A percentile compares a stretch with the other conserved stretches of the same genome.
These are phyloP conservation scores for Talaromyces rugulosus DNA, from an alignment of 2,329 filamentous ascomycete genomes.

Conservation along the genomic window DNA sequence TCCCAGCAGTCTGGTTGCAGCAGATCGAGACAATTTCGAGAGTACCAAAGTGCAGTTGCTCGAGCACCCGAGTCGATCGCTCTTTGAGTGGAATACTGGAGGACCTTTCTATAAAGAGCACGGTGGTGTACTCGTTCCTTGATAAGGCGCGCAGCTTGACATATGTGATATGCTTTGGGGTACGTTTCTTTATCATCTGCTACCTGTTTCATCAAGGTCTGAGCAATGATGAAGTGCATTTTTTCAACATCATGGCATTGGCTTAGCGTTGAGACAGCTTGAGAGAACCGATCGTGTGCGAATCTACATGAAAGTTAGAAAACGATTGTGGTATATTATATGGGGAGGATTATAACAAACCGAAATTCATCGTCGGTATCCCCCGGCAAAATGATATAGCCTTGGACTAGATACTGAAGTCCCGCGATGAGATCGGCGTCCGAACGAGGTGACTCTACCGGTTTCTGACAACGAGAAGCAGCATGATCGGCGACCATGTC, in stretches of 20 bases:
- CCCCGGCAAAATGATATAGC: constrained; percentile 75
- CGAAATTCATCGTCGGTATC: constrained; percentile 81
- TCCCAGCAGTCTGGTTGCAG: constrained; percentile 77
- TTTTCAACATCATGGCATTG: constrained; percentile 63
- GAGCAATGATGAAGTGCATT: constrained; percentile 89
- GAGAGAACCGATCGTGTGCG: constrained; percentile 80
- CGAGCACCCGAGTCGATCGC: constrained; percentile 79
- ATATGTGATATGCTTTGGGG: constrained; percentile 75
- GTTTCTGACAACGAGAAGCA: neutral
- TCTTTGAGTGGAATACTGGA: constrained; percentile 73
- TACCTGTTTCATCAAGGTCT: constrained; percentile 71
- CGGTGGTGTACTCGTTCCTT: constrained; percentile 59
- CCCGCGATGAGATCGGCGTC: constrained; percentile 65
- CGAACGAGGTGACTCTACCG: constrained; percentile 51
- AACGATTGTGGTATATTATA: neutral
- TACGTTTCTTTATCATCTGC: constrained; percentile 63
- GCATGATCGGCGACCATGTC: constrained; percentile 33
- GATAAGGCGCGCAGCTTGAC: constrained; percentile 71
- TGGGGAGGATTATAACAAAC: constrained; percentile 15
- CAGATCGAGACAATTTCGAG: constrained; percentile 69
- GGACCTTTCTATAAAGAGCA: constrained; percentile 65
- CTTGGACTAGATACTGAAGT: constrained; percentile 74
- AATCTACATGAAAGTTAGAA: constrained; percentile 51
- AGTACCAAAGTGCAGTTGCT: constrained; percentile 78
- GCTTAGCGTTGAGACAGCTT: constrained; percentile 65